These are phyloP conservation scores for Entomortierella chlamydospora DNA, from an alignment of 192 early-diverging fungal species.

Conservation along the genomic window DNA sequence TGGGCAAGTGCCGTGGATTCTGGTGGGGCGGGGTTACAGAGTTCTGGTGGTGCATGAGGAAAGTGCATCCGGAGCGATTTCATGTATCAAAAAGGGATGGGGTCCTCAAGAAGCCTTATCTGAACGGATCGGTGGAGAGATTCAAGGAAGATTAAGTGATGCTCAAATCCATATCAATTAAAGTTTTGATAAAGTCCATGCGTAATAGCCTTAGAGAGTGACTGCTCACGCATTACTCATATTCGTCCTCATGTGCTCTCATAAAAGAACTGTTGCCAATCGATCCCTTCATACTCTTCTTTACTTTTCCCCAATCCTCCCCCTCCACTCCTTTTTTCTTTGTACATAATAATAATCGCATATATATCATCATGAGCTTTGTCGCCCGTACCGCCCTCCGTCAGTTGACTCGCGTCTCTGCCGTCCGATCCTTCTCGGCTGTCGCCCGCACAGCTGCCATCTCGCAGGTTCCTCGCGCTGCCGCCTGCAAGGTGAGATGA, in stretches of 20 bases:
- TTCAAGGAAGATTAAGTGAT: no score
- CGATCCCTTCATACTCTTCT: neutral
- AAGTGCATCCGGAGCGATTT: slow-evolving; percentile 29
- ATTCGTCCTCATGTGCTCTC: neutral
- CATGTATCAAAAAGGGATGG: slow-evolving; percentile 1
- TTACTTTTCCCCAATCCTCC: no score
- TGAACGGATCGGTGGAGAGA: neutral
- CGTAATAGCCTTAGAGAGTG: neutral
- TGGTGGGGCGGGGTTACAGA: slow-evolving; percentile 42
- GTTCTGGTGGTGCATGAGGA: slow-evolving; percentile 36
- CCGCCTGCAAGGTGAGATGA: slow-evolving; percentile 31
- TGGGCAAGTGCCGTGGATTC: slow-evolving; percentile 41
- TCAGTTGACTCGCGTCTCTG: slow-evolving; percentile 35
- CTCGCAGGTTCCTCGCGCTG: slow-evolving; percentile 18
- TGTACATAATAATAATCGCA: no score
- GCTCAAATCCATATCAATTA: no score
- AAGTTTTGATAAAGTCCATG: neutral
- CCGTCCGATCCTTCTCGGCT: slow-evolving; percentile 27
- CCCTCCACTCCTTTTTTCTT: neutral
- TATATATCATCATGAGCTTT: slow-evolving; percentile 25
- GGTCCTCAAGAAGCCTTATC: neutral
- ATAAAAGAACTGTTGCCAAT: neutral
- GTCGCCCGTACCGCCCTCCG: slow-evolving; percentile 33
- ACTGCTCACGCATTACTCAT: neutral
- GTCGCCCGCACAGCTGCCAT: slow-evolving; percentile 23